Evolutionary conservation across 177 flowering plant species (phyloP).

Genomic region (Tripterygium wilfordii): DNA sequence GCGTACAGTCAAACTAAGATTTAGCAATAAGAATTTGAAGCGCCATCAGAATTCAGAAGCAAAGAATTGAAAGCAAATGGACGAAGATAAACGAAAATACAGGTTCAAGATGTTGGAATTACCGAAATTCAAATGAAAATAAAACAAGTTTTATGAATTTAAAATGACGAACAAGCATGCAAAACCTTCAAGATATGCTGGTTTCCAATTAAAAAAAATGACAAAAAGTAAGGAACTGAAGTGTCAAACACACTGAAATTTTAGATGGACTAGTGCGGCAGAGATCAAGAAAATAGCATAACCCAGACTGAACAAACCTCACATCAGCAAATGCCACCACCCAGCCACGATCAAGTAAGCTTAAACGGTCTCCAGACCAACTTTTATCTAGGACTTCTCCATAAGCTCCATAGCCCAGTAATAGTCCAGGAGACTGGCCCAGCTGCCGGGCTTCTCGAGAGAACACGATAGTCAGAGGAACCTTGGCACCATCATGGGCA

Average conservation of each 20-base stretch:
- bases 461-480: constrained; percentile 75
- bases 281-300: not conserved
- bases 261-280: not conserved
- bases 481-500: constrained; percentile 71
- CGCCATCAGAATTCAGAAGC: too few relatives aligned
- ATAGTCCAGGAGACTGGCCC: constrained; percentile 73
- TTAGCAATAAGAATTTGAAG: too few relatives aligned
- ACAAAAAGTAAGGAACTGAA: too few relatives aligned
- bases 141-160: too few relatives aligned
- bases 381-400: constrained; percentile 80
- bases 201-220: too few relatives aligned
- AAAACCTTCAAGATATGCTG: too few relatives aligned
- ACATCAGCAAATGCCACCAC: constrained; percentile 96
- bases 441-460: constrained; percentile 39
- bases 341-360: constrained; percentile 96
- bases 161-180: too few relatives aligned
- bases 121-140: too few relatives aligned
- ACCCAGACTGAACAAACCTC: constrained; percentile 40
- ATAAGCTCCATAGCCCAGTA: constrained; percentile 91
- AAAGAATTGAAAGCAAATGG: too few relatives aligned
- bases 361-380: constrained; percentile 73
- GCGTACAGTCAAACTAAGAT: not conserved
- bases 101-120: too few relatives aligned
- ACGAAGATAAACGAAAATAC: too few relatives aligned
- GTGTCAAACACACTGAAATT: too few relatives aligned